phyloP scores from a whole-genome alignment of 2,329 filamentous ascomycete genomes.

The Microthyrium microscopicum region DNA sequence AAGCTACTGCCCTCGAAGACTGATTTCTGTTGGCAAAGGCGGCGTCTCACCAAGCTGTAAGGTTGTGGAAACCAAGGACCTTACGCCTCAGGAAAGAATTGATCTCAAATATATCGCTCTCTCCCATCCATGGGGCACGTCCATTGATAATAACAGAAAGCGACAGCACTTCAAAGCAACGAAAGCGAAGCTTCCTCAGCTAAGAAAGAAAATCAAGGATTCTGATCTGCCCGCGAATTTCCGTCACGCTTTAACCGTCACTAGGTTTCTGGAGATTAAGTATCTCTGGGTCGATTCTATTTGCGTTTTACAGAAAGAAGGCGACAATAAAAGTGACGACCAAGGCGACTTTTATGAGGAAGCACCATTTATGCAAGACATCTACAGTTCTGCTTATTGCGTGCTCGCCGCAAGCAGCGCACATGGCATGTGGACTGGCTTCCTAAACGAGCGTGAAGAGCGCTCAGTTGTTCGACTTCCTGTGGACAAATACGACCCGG shows the following conservation, averaged over 20 bases:
- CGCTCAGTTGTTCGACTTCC: constrained; percentile 1
- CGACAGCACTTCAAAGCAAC: background rate
- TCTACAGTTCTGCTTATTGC: constrained; percentile 14
- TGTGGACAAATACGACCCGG: background rate
- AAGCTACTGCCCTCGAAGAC: background rate
- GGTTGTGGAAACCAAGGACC: background rate
- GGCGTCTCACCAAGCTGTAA: too few relatives aligned
- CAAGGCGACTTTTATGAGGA: constrained; percentile 13
- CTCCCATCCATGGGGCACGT: constrained; percentile 11
- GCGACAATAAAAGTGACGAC: background rate
- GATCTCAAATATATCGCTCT: constrained; percentile 10
- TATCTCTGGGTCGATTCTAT: constrained; percentile 12
- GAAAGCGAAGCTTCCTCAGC: background rate
- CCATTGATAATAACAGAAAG: constrained; percentile 1
- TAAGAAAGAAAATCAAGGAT: constrained; percentile 1
- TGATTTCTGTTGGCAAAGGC: background rate
- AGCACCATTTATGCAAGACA: constrained; percentile 12
- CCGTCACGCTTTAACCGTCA: constrained; percentile 10
- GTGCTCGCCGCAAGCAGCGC: constrained; percentile 13
- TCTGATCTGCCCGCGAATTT: constrained; percentile 4
- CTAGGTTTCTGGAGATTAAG: constrained; percentile 8
- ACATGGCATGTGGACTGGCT: constrained; percentile 8
- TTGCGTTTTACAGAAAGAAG: constrained; percentile 10
- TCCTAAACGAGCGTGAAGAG: constrained; percentile 8
- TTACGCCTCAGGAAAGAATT: background rate